Conservation (phyloP, 768 basidiomycete species). For the Leucocoprinus sp. region DNA sequence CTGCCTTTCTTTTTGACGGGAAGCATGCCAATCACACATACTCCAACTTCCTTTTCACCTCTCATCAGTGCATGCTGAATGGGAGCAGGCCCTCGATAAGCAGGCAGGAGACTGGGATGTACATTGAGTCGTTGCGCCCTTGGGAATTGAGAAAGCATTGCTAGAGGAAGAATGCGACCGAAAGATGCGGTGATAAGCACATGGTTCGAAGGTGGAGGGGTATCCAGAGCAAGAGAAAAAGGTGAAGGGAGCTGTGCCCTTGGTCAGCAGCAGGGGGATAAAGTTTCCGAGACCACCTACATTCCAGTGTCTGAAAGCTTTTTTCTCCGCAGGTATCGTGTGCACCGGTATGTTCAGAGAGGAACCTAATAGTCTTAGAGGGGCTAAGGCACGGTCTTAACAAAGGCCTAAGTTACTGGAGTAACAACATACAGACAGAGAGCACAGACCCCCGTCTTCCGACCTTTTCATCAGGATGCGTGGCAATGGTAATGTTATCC, state of each 20-base stretch:
- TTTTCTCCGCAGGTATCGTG: conserved; percentile 49
- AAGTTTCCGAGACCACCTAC: conserved; percentile 27
- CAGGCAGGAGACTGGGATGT: conserved; percentile 82
- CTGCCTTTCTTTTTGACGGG: conserved; percentile 12
- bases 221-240: conserved; percentile 16
- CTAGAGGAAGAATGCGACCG: conserved; percentile 69
- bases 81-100: conserved; percentile 85
- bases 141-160: conserved; percentile 55
- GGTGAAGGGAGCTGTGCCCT: conserved; percentile 31
- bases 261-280: background rate
- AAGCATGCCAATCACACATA: conserved; percentile 74
- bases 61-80: conserved; percentile 78
- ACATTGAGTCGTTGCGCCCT: conserved; percentile 65
- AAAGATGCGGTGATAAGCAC: conserved; percentile 86
- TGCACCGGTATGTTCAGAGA: conserved; percentile 45
- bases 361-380: conserved; percentile 54
- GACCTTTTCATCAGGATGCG: conserved; percentile 57
- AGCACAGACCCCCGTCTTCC: conserved; percentile 54
- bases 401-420: background rate
- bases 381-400: conserved; percentile 39
- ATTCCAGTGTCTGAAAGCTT: conserved; percentile 58
- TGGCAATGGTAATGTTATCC: conserved; percentile 58
- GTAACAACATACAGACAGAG: conserved; percentile 43
- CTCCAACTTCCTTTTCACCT: conserved; percentile 62
- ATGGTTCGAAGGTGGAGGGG: conserved; percentile 31